phyloP scores from a whole-genome alignment of 768 basidiomycete genomes.

The Porpolomopsis calyptriformis region DNA sequence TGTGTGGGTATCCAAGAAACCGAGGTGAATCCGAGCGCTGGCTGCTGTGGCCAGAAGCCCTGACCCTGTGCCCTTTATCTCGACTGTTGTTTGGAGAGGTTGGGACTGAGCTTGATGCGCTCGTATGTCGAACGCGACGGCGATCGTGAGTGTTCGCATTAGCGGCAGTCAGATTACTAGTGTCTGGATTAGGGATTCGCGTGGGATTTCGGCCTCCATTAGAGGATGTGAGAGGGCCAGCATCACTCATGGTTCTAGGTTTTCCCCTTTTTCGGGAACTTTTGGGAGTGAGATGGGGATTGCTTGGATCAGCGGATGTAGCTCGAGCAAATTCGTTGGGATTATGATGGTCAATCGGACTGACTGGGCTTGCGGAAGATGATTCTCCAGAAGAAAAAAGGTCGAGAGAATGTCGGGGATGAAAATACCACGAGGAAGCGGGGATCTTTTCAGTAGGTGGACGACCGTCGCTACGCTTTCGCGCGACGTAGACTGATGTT shows the following conservation, averaged over 20 bases:
- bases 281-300: not conserved
- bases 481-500: not conserved
- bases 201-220: not conserved
- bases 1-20: not conserved
- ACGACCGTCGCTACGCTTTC: not conserved
- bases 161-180: not conserved
- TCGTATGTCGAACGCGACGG: not conserved
- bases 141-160: not conserved
- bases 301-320: no score
- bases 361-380: not conserved
- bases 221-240: not conserved
- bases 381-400: conserved; percentile 1
- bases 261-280: not conserved
- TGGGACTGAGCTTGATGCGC: not conserved
- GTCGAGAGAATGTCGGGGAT: not conserved
- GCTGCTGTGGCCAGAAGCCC: not conserved
- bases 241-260: not conserved
- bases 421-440: conserved; percentile 1
- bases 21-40: not conserved
- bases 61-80: not conserved
- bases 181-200: not conserved
- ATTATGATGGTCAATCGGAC: not conserved
- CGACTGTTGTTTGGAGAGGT: not conserved
- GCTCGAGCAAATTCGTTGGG: not conserved
- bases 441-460: not conserved